phyloP scores from a whole-genome alignment of 225 moss, liverwort and hornwort genomes.

The Thuidium tamariscinum region DNA sequence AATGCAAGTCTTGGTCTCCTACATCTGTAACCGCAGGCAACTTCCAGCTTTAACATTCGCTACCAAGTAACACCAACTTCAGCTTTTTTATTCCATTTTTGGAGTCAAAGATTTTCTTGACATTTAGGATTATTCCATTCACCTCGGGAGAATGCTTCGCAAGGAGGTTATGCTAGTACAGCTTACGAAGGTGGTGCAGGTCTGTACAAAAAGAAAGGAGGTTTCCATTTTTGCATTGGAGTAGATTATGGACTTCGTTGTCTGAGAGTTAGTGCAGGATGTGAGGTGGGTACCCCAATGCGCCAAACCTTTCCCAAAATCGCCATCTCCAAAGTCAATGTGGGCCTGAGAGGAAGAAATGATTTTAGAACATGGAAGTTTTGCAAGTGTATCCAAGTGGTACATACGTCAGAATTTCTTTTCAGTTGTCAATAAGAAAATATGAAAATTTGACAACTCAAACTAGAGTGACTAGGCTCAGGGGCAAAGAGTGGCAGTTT shows the following conservation, averaged over 20 bases:
- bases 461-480: not conserved
- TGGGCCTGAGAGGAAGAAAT: not conserved
- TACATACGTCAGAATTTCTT: fast-evolving
- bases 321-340: not conserved
- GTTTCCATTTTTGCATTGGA: not conserved
- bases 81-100: not conserved
- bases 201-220: not conserved
- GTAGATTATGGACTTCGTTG: not conserved
- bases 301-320: not conserved
- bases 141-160: not conserved
- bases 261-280: not conserved
- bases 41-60: not conserved
- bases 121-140: not conserved
- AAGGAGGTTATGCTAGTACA: not conserved
- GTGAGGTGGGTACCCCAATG: not conserved
- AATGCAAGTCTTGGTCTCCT: not conserved
- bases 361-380: not conserved
- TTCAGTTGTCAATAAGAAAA: not conserved
- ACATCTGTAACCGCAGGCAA: not conserved
- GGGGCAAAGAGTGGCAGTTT: not conserved
- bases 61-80: too few relatives aligned
- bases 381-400: not conserved
- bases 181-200: not conserved
- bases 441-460: not conserved
- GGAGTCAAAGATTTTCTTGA: too few relatives aligned